Evolutionary conservation across 177 flowering plant species (phyloP).

Genomic region (Vitis hybrid): DNA sequence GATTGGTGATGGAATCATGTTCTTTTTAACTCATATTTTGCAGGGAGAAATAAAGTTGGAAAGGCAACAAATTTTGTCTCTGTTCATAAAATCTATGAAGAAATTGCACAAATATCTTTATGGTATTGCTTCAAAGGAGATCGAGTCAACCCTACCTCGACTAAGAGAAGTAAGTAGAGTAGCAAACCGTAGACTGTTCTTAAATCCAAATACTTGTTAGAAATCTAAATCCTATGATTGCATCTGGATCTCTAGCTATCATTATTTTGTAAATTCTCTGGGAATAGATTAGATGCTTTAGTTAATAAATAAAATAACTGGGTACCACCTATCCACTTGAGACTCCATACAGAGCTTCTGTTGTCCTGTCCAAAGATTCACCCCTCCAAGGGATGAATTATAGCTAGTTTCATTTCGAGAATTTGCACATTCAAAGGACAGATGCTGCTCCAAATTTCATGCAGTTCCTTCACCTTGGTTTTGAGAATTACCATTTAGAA

Average conservation of each 20-base stretch:
- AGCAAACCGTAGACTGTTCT: background rate
- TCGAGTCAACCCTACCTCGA: constrained; percentile 59
- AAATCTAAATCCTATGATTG: no score
- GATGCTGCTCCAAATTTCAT: background rate
- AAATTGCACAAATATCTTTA: constrained; percentile 63
- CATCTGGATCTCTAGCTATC: no score
- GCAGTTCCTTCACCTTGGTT: no score
- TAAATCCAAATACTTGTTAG: background rate
- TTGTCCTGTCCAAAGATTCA: no score
- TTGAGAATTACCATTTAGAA: background rate
- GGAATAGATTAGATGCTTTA: no score
- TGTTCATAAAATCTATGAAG: constrained; percentile 70
- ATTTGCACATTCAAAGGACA: background rate
- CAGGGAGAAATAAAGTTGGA: constrained; percentile 80
- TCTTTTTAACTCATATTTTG: constrained; percentile 6
- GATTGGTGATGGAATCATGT: background rate
- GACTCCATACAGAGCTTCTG: no score
- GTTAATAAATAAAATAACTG: no score
- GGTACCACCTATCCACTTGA: no score
- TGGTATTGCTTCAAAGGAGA: constrained; percentile 54
- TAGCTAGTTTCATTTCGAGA: background rate
- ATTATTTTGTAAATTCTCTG: no score
- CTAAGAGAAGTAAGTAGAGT: constrained; percentile 57
- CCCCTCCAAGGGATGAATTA: background rate
- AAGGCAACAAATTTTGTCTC: constrained; percentile 62